Base-by-base conservation (phyloP, 2,329 filamentous ascomycete genomes). In the Diplodia intermedia region DNA sequence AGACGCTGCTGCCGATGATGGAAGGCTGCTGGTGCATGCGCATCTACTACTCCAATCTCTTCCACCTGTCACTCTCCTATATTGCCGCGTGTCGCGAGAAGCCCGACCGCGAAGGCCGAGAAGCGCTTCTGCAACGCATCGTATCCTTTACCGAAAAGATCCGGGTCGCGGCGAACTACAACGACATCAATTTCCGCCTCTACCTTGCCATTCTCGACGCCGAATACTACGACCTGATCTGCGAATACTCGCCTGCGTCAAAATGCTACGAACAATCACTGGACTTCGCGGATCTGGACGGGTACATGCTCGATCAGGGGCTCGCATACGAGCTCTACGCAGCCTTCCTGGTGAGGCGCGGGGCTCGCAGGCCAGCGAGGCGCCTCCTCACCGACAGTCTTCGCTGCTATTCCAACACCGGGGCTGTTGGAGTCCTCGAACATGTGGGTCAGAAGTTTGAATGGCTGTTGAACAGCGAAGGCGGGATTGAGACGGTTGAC, bases 281-380 rank as follows among this genome's bases (percentile, higher is more conserved):
- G 68, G 90, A 94, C 72, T 91, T 93, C 73, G 87, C 89, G 14
- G 84, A 90, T 23, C 84, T 90, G 67, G 85, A 92, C 72, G 84
- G 84, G 53, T 90, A 91, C 70, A 74, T 85, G 2, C 86, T 93
- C 61, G 91, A 94, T 69, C 90, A 93, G 76, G 91, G 89, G 0
- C 82, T 93, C 1, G 87, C 88, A 18, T 90, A 91, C 73, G 91
- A 92, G 74, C 82, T 93, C 36, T 90, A 93, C 81, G 90, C 88
- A 1, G 90, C 90, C 11, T 89, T 88, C 74, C 87, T 93, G 70
- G 82, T 91, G 65, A 84, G 91, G 15, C 84, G 86, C 70, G 85
- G 86, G 14, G 89, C 90, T 3, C 84, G 87, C 49, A 82, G 91
- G 69, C 89, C 90, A 43, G 91, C 91, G 31, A 86, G 89, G 65